Percentiles rank a stretch among this genome's conserved stretches.
Evolutionary conservation across 495 filamentous ascomycete species (phyloP).

Genomic region (Penicillium antarcticum): DNA sequence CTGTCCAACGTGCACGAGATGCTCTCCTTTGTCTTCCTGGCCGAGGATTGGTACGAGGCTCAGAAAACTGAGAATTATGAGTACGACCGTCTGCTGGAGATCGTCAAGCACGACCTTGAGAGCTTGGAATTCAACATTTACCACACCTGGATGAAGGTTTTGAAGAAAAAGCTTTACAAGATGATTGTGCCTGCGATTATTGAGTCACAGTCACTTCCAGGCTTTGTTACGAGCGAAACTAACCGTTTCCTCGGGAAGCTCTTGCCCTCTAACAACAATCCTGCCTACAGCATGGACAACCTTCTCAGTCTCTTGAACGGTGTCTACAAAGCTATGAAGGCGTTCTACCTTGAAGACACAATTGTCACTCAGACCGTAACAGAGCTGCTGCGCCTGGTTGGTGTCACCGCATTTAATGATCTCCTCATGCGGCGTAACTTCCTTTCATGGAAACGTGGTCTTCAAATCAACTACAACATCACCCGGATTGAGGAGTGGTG

Average conservation of each 20-base stretch:
- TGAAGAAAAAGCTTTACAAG: slow-evolving; percentile 98
- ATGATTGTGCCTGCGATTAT: slow-evolving; percentile 99
- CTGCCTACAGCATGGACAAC: slow-evolving; percentile 99
- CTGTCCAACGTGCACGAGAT: slow-evolving; percentile 99
- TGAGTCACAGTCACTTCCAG: slow-evolving; percentile 95
- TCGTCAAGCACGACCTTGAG: slow-evolving; percentile 98
- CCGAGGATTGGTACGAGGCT: slow-evolving; percentile 98
- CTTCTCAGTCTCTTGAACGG: slow-evolving; percentile 93
- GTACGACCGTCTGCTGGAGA: slow-evolving; percentile 95
- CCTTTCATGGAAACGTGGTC: slow-evolving; percentile 97
- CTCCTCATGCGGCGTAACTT: slow-evolving; percentile 97
- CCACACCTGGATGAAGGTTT: slow-evolving; percentile 99
- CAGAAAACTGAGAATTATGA: slow-evolving; percentile 99
- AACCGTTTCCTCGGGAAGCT: slow-evolving; percentile 98
- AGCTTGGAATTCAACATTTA: slow-evolving; percentile 99
- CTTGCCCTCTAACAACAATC: slow-evolving; percentile 78
- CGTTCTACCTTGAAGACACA: slow-evolving; percentile 91
- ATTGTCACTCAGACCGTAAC: slow-evolving; percentile 95
- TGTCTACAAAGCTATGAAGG: slow-evolving; percentile 97
- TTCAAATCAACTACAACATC: slow-evolving; percentile 99
- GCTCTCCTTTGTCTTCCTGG: slow-evolving; percentile 98
- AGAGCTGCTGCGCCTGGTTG: slow-evolving; percentile 88
- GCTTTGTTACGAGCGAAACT: slow-evolving; percentile 97
- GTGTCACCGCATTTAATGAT: slow-evolving; percentile 98
- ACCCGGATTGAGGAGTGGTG: slow-evolving; percentile 99